phyloP scores from a whole-genome alignment of 2,329 filamentous ascomycete genomes.

The Colletotrichum orbiculare region DNA sequence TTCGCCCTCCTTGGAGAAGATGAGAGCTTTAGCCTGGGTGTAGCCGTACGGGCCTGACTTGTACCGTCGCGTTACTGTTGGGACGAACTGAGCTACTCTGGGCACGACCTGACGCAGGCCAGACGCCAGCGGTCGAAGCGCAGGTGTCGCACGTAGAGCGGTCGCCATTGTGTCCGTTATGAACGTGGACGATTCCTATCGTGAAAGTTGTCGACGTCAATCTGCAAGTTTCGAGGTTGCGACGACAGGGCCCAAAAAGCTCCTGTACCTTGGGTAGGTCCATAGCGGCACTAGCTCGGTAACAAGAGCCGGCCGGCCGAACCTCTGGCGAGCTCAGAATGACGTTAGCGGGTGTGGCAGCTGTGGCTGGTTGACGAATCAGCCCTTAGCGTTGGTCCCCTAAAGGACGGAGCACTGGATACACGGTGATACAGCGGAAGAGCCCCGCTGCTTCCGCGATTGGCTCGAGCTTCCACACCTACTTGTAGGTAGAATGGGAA shows the following conservation, averaged over 20 bases:
- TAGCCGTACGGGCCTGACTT: slow-evolving; percentile 80
- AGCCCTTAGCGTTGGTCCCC: slow-evolving; percentile 11
- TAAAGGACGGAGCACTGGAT: not conserved
- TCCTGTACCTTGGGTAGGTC: not conserved
- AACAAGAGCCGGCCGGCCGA: slow-evolving; percentile 28
- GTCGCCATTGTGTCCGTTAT: slow-evolving; percentile 20
- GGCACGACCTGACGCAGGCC: slow-evolving; percentile 20
- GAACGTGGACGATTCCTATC: not conserved
- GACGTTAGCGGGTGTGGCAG: slow-evolving; percentile 15
- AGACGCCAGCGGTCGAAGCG: slow-evolving; percentile 33
- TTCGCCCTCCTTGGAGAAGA: slow-evolving; percentile 80
- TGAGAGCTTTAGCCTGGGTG: slow-evolving; percentile 85
- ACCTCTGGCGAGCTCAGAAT: slow-evolving; percentile 30
- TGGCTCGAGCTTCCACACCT: slow-evolving; percentile 28
- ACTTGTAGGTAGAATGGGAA: not conserved
- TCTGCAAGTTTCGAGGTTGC: not conserved
- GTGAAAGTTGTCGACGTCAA: slow-evolving; percentile 5
- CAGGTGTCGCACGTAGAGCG: slow-evolving; percentile 22
- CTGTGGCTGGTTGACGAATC: slow-evolving; percentile 17
- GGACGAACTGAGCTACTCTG: slow-evolving; percentile 16
- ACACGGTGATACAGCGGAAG: not conserved
- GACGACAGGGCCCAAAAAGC: slow-evolving; percentile 10
- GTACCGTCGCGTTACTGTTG: slow-evolving; percentile 49
- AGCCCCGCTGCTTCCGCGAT: slow-evolving; percentile 28
- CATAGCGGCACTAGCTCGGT: slow-evolving; percentile 32